A percentile compares a stretch with the other conserved stretches of the same genome.
phyloP scores from a whole-genome alignment of 306 rosid species.

The Glycyrrhiza uralensis region DNA sequence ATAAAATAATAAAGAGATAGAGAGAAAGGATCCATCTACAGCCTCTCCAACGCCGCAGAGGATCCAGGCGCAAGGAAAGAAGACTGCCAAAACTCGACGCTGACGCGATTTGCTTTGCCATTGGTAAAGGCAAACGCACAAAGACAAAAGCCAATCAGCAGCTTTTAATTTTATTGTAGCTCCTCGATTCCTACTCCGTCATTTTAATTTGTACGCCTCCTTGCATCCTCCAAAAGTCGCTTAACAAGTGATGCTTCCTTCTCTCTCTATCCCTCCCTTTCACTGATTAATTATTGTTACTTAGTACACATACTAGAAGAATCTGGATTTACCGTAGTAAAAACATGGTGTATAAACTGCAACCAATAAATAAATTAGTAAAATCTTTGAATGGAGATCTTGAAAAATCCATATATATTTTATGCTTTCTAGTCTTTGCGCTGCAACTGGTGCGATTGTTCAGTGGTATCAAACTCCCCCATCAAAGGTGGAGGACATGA shows the following conservation, averaged over 20 bases:
- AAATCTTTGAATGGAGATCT: too few species aligned
- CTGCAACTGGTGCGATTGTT: neutral
- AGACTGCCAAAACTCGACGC: neutral
- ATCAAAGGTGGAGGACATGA: neutral
- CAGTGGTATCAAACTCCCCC: neutral
- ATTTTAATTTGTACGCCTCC: conserved; percentile 28
- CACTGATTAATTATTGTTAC: neutral
- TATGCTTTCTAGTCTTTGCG: neutral
- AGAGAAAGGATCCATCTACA: too few species aligned
- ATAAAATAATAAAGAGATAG: too few species aligned
- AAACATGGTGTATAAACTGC: too few species aligned
- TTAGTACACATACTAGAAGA: too few species aligned
- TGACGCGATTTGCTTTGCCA: conserved; percentile 14
- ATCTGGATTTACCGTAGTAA: too few species aligned
- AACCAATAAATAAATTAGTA: too few species aligned
- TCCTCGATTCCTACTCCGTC: conserved; percentile 10
- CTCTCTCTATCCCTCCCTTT: neutral
- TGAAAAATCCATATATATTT: too few species aligned
- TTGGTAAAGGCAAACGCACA: conserved; percentile 27
- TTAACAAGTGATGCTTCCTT: neutral
- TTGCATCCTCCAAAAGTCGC: conserved; percentile 58
- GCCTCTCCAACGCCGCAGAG: too few species aligned
- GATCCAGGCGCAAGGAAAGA: too few species aligned
- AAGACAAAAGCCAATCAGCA: neutral
- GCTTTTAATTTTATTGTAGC: neutral